These are phyloP conservation scores for Stagonosporopsis cucurbitacearum DNA, from an alignment of 2,329 filamentous ascomycete species.

Conservation along the genomic window DNA sequence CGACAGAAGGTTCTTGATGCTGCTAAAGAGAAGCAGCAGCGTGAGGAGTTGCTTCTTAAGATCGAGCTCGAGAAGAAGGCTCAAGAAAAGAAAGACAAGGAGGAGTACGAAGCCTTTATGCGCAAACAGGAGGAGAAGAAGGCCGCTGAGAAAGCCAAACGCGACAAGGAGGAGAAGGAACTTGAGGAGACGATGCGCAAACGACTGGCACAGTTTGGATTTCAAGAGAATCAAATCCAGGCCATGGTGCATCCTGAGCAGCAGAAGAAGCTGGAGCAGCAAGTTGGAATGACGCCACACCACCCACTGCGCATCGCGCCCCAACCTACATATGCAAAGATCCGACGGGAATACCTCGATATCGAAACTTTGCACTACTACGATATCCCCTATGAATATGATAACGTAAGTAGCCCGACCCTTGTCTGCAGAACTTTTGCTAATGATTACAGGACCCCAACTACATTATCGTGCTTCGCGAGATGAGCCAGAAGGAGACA, in stretches of 20 bases:
- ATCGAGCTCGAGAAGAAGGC: conserved; percentile 50
- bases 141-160: conserved; percentile 50
- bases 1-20: conserved; percentile 46
- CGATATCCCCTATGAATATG: conserved; percentile 56
- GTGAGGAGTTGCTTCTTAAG: conserved; percentile 49
- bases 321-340: conserved; percentile 56
- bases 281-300: conserved; percentile 42
- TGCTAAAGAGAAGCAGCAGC: conserved; percentile 45
- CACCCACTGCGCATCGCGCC: conserved; percentile 43
- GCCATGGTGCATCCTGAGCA: conserved; percentile 57
- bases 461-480: conserved; percentile 58
- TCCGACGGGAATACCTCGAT: conserved; percentile 54
- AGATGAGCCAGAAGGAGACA: conserved; percentile 57
- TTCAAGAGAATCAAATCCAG: conserved; percentile 57
- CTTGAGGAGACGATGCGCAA: conserved; percentile 56
- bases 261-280: conserved; percentile 41
- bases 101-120: conserved; percentile 51
- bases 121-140: conserved; percentile 51
- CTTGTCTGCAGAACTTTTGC: conserved; percentile 1
- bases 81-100: conserved; percentile 51
- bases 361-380: conserved; percentile 58
- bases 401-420: conserved; percentile 50
- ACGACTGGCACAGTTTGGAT: conserved; percentile 53
- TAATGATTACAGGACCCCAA: conserved; percentile 45
- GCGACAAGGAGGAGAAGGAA: conserved; percentile 49